Conservation (phyloP, 371 early-diverging fungal species). For the Massospora cicadina region DNA sequence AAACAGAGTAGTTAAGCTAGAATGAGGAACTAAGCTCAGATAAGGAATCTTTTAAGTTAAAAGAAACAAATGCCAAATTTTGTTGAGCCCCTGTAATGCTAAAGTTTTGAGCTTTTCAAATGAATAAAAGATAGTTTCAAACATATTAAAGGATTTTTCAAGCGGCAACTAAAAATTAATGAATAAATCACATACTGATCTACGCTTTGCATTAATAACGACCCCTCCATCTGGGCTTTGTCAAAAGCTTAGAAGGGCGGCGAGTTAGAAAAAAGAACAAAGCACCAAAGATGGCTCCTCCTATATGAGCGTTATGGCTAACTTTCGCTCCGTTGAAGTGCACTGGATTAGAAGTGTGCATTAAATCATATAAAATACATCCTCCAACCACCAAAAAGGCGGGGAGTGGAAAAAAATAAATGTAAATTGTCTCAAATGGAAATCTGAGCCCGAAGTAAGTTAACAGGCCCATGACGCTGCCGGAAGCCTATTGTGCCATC, state of each 20-base stretch:
- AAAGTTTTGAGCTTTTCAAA: no score
- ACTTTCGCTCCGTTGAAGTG: not conserved
- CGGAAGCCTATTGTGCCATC: constrained; percentile 6
- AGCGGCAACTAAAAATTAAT: no score
- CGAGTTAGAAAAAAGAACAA: constrained; percentile 1
- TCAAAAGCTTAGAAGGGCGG: not conserved
- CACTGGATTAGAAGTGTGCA: not conserved
- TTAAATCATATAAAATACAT: not conserved
- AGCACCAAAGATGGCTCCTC: constrained; percentile 4
- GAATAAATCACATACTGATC: no score
- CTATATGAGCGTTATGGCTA: constrained; percentile 5
- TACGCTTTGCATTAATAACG: no score
- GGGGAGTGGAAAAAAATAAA: constrained; percentile 1
- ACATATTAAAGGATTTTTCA: no score
- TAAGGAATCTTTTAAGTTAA: no score
- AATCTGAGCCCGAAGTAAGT: constrained; percentile 3
- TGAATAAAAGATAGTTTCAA: no score
- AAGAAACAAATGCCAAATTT: no score
- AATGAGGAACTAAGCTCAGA: no score
- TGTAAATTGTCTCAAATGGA: not conserved
- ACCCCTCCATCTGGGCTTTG: not conserved
- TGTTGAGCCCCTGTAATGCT: no score
- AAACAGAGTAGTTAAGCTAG: no score
- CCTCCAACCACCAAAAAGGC: constrained; percentile 5
- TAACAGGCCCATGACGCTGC: not conserved